Evolutionary conservation across 78 protist genomes (phyloP).

Genomic region (Dictyostelium intermedium): DNA sequence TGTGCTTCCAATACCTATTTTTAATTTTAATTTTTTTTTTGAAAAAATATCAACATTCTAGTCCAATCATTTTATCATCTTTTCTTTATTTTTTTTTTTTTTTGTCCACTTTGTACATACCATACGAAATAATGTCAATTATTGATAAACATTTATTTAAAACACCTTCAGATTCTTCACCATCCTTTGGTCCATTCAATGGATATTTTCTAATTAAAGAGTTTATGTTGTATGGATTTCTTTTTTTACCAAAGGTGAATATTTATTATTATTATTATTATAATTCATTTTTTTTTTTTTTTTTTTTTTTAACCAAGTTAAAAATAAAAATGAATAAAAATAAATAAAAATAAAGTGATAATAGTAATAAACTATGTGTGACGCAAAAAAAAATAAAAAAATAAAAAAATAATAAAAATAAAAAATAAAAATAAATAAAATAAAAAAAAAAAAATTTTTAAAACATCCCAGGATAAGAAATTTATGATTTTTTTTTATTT

Average conservation of each 20-base stretch:
- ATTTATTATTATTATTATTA: background rate
- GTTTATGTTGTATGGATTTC: background rate
- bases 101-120: background rate
- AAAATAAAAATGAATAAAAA: background rate
- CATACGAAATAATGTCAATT: constrained; percentile 79
- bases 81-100: too few species aligned
- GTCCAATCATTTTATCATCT: too few species aligned
- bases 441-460: too few species aligned
- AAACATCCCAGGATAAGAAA: background rate
- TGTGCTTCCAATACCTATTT: constrained; percentile 40
- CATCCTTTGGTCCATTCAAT: background rate
- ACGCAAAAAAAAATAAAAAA: too few species aligned
- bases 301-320: background rate
- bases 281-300: background rate
- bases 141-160: constrained; percentile 58
- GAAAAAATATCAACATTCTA: too few species aligned
- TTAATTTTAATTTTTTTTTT: too few species aligned
- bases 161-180: background rate
- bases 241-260: background rate
- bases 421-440: too few species aligned
- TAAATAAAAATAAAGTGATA: background rate
- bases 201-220: constrained; percentile 24
- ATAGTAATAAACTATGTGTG: background rate
- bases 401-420: too few species aligned
- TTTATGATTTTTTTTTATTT: too few species aligned